These are phyloP conservation scores for Toxicodendron radicans DNA, from an alignment of 345 rosid genomes.

Conservation along the genomic window DNA sequence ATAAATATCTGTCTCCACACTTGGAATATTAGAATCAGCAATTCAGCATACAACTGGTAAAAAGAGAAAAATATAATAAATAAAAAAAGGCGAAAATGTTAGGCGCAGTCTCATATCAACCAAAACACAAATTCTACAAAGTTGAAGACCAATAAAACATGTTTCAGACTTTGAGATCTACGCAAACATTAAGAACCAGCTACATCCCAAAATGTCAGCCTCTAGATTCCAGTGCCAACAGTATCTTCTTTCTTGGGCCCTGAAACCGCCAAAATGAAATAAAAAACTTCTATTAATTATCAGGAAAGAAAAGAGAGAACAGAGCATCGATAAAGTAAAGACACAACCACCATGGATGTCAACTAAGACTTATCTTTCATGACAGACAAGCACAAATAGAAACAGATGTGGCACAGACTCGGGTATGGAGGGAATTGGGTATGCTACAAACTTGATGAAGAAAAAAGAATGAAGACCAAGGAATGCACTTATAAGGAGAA, in stretches of 20 bases:
- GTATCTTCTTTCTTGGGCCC: conserved; percentile 99
- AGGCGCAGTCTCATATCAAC: conserved; percentile 23
- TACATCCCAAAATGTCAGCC: conserved; percentile 34
- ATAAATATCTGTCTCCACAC: neutral
- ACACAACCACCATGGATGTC: neutral
- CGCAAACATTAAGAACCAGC: conserved; percentile 1
- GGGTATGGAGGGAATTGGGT: neutral
- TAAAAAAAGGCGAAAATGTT: neutral
- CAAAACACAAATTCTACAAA: conserved; percentile 25
- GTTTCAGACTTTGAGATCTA: conserved; percentile 9
- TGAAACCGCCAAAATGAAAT: conserved; percentile 35
- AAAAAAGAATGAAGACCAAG: neutral
- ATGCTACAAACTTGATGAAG: neutral
- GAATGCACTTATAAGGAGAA: neutral
- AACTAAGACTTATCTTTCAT: neutral
- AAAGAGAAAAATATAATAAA: neutral
- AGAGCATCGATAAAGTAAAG: neutral
- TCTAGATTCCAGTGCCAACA: conserved; percentile 74
- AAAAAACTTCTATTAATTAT: conserved; percentile 10
- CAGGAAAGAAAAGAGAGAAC: neutral
- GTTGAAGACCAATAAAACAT: conserved; percentile 17
- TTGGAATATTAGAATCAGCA: neutral
- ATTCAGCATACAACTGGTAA: conserved; percentile 3
- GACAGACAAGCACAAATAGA: neutral
- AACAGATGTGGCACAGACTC: neutral